A percentile compares a stretch with the other conserved stretches of the same genome.
Conservation (phyloP, 257 asterid species). For the Verbena officinalis region DNA sequence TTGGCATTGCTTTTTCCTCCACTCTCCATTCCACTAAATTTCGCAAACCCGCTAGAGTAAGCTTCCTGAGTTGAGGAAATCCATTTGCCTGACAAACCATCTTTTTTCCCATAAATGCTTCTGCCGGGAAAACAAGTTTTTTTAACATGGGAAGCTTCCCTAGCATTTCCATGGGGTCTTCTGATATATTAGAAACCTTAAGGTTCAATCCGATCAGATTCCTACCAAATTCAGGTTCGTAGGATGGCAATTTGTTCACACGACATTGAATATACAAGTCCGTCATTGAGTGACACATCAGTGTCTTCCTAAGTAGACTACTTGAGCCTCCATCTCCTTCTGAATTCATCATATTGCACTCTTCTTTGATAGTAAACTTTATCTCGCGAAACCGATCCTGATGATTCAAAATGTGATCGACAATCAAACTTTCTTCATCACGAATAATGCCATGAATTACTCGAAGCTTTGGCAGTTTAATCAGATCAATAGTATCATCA, state of each 20-base stretch:
- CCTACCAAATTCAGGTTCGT: background rate
- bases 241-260: background rate
- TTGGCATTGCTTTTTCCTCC: constrained; percentile 25
- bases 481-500: background rate
- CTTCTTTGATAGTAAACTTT: background rate
- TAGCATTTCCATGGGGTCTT: constrained; percentile 8
- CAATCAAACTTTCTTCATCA: background rate
- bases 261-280: background rate
- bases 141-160: constrained; percentile 8
- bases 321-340: background rate
- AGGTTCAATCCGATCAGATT: background rate
- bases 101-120: background rate
- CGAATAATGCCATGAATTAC: background rate
- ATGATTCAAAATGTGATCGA: background rate
- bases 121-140: background rate
- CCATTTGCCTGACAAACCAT: background rate
- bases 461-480: background rate
- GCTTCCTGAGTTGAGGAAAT: constrained; percentile 20
- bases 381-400: background rate
- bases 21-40: constrained; percentile 9
- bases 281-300: background rate
- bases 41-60: background rate
- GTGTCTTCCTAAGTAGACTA: background rate
- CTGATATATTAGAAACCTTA: background rate
- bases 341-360: background rate